Evolutionary conservation across 306 rosid species (phyloP), one percentile per base, ranked within the genome.

Genomic region (Lupinus albus): DNA sequence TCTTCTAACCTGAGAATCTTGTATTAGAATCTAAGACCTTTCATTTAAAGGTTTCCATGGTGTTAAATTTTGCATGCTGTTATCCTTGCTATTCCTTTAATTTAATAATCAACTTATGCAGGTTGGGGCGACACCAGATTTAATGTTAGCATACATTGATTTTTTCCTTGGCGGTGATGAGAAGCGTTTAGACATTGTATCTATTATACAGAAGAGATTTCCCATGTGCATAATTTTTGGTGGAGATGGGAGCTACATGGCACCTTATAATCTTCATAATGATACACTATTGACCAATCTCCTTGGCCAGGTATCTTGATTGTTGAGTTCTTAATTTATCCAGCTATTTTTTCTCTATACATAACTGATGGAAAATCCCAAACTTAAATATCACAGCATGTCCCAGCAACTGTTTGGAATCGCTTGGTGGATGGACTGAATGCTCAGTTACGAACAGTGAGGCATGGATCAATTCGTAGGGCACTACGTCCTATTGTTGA

Each of bases 161-260:
- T 93, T 93, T 88, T 93, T 86, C 79, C 96, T 93, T 51, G 98
- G 98, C 42, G 98, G 98, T 76, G 98, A 93, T 64, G 98, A 93
- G 84, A 93, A 93, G 85, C 89, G 97, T 44, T 73, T 83, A 52
- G 98, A 93, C 71, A 86, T 88, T 78, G 98, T 93, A 9, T 86
- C 98, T 60, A 89, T 93, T 74, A 93, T 93, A 79, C 88, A 88
- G 76, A 89, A 93, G 79, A 89, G 98, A 79, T 93, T 87, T 61
- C 98, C 98, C 36, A 89, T 93, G 98, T 93, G 96, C 87, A 84
- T 93, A 70, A 79, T 93, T 71, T 93, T 93, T 86, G 98, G 98
- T 75, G 98, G 98, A 67, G 79, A 88, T 79, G 98, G 98, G 21
- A 93, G 96, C 82, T 93, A 88, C 79, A 89, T 93, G 98, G 83